A percentile compares a stretch with the other conserved stretches of the same genome.
Evolutionary conservation across 768 basidiomycete species (phyloP).

Genomic region (Clitopilus hobsonii): DNA sequence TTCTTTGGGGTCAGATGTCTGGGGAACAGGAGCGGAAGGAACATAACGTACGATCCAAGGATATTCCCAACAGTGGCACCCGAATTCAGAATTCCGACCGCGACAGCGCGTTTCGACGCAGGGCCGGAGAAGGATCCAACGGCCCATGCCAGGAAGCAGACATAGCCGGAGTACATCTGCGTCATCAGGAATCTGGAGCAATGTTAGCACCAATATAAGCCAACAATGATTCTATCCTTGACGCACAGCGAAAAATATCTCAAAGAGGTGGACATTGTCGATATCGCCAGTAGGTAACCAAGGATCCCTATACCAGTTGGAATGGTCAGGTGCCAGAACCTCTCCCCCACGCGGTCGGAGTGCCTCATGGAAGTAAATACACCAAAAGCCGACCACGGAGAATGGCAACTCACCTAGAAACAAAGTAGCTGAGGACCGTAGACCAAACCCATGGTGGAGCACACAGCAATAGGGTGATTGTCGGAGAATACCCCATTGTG

Average conservation of each 20-base stretch:
- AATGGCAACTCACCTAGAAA: slow-evolving; percentile 37
- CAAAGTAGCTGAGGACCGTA: slow-evolving; percentile 49
- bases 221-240: background rate
- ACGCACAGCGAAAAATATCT: slow-evolving; percentile 70
- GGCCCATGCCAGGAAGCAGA: slow-evolving; percentile 52
- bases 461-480: slow-evolving; percentile 68
- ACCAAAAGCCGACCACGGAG: background rate
- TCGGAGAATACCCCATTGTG: slow-evolving; percentile 66
- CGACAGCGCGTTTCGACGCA: slow-evolving; percentile 78
- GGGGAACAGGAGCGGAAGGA: slow-evolving; percentile 1
- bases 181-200: slow-evolving; percentile 63
- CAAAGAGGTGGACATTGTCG: slow-evolving; percentile 62
- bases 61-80: slow-evolving; percentile 84
- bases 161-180: slow-evolving; percentile 69
- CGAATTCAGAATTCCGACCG: slow-evolving; percentile 75
- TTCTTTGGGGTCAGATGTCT: slow-evolving; percentile 16
- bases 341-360: slow-evolving; percentile 72
- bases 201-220: background rate
- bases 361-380: slow-evolving; percentile 36
- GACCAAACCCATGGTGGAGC: slow-evolving; percentile 79
- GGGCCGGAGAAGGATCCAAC: slow-evolving; percentile 62
- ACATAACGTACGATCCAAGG: slow-evolving; percentile 64
- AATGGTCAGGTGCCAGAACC: slow-evolving; percentile 62
- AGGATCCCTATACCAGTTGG: slow-evolving; percentile 62
- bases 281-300: slow-evolving; percentile 69